phyloP scores from a whole-genome alignment of 2,329 filamentous ascomycete species.

The Aspergillus thermomutatus region DNA sequence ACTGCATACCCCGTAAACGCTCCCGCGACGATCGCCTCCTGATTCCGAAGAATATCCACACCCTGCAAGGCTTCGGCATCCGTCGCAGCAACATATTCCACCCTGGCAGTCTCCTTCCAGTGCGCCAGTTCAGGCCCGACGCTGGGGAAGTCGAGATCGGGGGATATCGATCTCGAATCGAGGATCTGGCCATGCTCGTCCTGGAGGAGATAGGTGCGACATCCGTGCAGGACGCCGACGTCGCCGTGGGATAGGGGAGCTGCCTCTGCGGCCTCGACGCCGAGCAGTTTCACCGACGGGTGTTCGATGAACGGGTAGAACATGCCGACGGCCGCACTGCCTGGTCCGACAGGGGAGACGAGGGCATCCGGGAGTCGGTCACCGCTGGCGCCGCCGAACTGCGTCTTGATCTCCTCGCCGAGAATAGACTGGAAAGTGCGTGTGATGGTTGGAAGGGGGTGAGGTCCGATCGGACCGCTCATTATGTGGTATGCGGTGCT shows the following conservation, averaged over 20 bases:
- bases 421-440: slow-evolving; percentile 96
- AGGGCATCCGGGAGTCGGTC: slow-evolving; percentile 83
- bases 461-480: slow-evolving; percentile 89
- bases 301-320: slow-evolving; percentile 91
- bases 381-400: slow-evolving; percentile 75
- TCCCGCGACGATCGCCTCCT: slow-evolving; percentile 94
- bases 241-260: slow-evolving; percentile 80
- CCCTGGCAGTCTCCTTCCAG: slow-evolving; percentile 85
- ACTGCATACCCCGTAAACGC: slow-evolving; percentile 89
- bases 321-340: slow-evolving; percentile 91
- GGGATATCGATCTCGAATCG: slow-evolving; percentile 89
- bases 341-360: slow-evolving; percentile 95
- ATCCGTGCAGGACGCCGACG: slow-evolving; percentile 91
- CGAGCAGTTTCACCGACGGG: slow-evolving; percentile 76
- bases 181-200: slow-evolving; percentile 83
- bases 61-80: slow-evolving; percentile 83
- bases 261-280: slow-evolving; percentile 89
- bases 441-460: slow-evolving; percentile 95
- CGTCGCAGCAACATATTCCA: slow-evolving; percentile 83
- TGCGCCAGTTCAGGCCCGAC: slow-evolving; percentile 84
- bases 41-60: slow-evolving; percentile 75
- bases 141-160: slow-evolving; percentile 90
- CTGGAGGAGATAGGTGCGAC: slow-evolving; percentile 89
- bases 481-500: slow-evolving; percentile 95
- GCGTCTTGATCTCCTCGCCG: slow-evolving; percentile 85